Evolutionary conservation across 371 early-diverging fungal species (phyloP), one percentile per base, ranked within the genome.

Genomic region (Lichtheimia hyalospora): DNA sequence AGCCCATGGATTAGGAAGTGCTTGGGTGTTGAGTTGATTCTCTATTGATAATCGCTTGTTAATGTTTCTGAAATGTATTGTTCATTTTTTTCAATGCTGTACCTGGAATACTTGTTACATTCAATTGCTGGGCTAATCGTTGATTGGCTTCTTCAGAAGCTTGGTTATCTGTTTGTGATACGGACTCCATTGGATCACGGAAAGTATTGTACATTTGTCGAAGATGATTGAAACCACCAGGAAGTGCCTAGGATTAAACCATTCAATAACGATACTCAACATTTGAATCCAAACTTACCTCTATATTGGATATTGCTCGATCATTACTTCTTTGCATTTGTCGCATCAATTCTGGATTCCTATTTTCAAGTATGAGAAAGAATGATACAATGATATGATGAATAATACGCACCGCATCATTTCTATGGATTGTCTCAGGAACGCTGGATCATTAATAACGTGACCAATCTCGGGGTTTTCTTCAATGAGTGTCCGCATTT

Each of bases 1-100:
- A 44, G 86, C 87, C 94, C 94, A 94, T 2, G 94, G 94, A 65
- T 94, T 94, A 4, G 94, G 93, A 42, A 94, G 79, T n/a, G 94
- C 88, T 52, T 85, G 78, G 39, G 82, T 89, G 64, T 93, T 93
- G 51, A 91, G 69, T 40, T 75, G 70, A 58, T 85, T 83, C 52
- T 83, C 84, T 68, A 65, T 39, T 6, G 21, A 57, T 15, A 14
- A 20, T 39, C 2, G 54, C 15, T 7, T 52, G 23, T 12, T 52
- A n/a, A 46, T 41, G 6, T 34, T 8, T 34, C 8, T 27, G 34
- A 1, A 24, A 24, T 34, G 13, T 48, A 28, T n/a, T 21, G 16
- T 40, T 64, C 43, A n/a, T n/a, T n/a, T n/a, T 16, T 40, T 62
- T 39, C 43, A 25, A 25, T 23, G 46, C 27, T 21, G 10, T 72